Percentiles rank a stretch among this genome's conserved stretches.
Conservation (phyloP, 2,329 filamentous ascomycete species). For the Alternaria brassicicola region DNA sequence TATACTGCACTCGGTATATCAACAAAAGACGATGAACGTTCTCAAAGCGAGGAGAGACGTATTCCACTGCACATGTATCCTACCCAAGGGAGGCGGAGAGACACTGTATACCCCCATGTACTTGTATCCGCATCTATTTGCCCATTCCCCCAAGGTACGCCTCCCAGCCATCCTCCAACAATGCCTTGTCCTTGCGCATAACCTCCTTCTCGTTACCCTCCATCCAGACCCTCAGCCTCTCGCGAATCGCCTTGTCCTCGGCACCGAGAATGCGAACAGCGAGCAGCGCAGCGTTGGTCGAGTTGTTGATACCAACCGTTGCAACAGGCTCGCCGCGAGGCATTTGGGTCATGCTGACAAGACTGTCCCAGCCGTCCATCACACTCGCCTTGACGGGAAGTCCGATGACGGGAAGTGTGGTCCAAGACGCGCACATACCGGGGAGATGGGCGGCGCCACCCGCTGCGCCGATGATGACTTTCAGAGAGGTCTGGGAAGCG, state of each 20-base stretch:
- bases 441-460: conserved; percentile 60
- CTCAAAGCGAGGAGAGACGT: not conserved
- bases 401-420: conserved; percentile 58
- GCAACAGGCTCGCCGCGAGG: conserved; percentile 54
- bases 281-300: conserved; percentile 55
- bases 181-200: conserved; percentile 63
- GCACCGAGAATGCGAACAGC: conserved; percentile 53
- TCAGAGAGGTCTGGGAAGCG: conserved; percentile 47
- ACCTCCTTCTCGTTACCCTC: conserved; percentile 68
- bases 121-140: conserved; percentile 26
- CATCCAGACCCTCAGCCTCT: conserved; percentile 67
- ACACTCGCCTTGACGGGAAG: conserved; percentile 58
- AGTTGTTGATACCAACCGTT: conserved; percentile 55
- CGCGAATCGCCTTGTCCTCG: conserved; percentile 61
- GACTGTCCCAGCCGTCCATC: conserved; percentile 57
- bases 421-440: conserved; percentile 59
- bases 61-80: not conserved
- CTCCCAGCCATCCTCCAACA: conserved; percentile 64
- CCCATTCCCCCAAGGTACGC: conserved; percentile 57
- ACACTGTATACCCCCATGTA: not conserved
- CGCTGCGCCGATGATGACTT: conserved; percentile 57
- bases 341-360: conserved; percentile 61
- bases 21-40: not conserved
- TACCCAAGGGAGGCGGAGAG: not conserved
- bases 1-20: not conserved